A percentile compares a stretch with the other conserved stretches of the same genome.
phyloP scores from a whole-genome alignment of 441 rosid genomes.

The Rhodomyrtus psidioides region DNA sequence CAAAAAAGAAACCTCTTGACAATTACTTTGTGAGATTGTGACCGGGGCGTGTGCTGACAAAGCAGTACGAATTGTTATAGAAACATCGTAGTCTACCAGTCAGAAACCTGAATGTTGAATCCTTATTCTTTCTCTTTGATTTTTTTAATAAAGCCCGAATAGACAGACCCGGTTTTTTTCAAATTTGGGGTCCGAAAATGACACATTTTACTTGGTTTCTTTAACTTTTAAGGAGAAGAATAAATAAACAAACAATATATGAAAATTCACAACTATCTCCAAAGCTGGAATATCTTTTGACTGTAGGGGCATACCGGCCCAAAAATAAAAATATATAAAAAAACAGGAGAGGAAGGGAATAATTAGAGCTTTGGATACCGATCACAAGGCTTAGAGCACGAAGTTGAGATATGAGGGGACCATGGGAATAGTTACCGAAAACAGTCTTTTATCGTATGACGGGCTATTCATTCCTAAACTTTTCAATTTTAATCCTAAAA shows the following conservation, averaged over 20 bases:
- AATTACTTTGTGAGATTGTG: too few species aligned
- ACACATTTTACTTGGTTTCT: background rate
- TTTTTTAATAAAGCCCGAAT: background rate
- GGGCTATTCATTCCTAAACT: rapidly evolving
- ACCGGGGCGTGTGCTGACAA: background rate
- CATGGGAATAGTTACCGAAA: background rate
- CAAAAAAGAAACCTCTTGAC: too few species aligned
- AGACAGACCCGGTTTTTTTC: background rate
- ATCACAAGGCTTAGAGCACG: background rate
- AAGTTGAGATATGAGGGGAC: background rate
- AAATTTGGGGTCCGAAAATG: background rate
- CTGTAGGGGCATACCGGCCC: background rate
- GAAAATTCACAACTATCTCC: background rate
- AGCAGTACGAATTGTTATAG: background rate
- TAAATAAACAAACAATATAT: background rate
- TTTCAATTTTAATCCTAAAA: too few species aligned
- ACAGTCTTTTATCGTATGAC: too few species aligned
- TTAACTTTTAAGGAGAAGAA: background rate
- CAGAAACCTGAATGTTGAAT: background rate
- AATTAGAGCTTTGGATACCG: background rate
- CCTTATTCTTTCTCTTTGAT: background rate
- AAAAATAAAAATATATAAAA: background rate
- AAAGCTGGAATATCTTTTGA: background rate
- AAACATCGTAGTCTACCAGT: background rate
- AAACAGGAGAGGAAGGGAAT: background rate